Percentiles rank a stretch among this genome's conserved stretches.
phyloP scores from a whole-genome alignment of 2,329 filamentous ascomycete species.

The Aspergillus flavus region DNA sequence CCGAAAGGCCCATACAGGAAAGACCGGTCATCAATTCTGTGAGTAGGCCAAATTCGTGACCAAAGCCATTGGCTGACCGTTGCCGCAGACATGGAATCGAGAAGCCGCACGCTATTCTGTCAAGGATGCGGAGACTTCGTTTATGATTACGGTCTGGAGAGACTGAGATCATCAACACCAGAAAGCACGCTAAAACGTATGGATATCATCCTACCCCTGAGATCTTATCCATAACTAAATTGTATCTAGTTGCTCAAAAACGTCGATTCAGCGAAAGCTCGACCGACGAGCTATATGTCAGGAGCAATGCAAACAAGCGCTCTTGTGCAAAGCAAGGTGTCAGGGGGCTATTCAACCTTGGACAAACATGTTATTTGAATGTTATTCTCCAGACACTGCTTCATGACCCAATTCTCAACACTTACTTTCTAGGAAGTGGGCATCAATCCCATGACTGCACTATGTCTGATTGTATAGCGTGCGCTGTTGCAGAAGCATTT shows the following conservation, averaged over 20 bases:
- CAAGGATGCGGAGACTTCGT: slow-evolving; percentile 45
- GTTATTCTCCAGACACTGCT: slow-evolving; percentile 92
- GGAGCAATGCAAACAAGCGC: slow-evolving; percentile 74
- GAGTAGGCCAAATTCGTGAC: slow-evolving; percentile 18
- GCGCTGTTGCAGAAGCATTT: slow-evolving; percentile 65
- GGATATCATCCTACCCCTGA: background rate
- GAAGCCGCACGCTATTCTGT: slow-evolving; percentile 43
- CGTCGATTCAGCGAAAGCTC: slow-evolving; percentile 40
- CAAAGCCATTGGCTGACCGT: slow-evolving; percentile 10
- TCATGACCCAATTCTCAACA: slow-evolving; percentile 87
- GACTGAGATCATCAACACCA: slow-evolving; percentile 30
- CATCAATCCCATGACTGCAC: slow-evolving; percentile 78
- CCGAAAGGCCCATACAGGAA: slow-evolving; percentile 38
- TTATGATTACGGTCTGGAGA: slow-evolving; percentile 45
- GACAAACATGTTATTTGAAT: slow-evolving; percentile 98
- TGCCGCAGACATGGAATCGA: slow-evolving; percentile 42
- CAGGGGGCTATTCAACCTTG: slow-evolving; percentile 93
- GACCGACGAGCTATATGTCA: slow-evolving; percentile 76
- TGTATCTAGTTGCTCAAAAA: slow-evolving; percentile 32
- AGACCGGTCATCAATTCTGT: slow-evolving; percentile 47
- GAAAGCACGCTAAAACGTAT: slow-evolving; percentile 26
- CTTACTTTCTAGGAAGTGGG: slow-evolving; percentile 89
- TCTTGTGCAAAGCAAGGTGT: slow-evolving; percentile 86
- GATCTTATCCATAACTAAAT: slow-evolving; percentile 9
- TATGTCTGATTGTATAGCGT: slow-evolving; percentile 59